A percentile compares a stretch with the other conserved stretches of the same genome.
Conservation (phyloP, 345 rosid species). For the Luvunga scandens region DNA sequence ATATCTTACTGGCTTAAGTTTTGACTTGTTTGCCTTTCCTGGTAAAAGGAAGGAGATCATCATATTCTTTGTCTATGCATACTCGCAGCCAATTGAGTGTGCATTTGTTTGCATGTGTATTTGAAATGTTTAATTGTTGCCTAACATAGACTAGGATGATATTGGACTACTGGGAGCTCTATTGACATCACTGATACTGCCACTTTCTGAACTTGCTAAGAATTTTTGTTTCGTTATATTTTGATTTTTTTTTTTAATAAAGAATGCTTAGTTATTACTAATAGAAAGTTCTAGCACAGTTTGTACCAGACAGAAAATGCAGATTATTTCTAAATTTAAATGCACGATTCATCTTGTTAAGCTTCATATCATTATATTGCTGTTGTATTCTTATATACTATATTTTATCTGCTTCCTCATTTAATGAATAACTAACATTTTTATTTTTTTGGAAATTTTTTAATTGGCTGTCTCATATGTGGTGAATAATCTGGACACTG, state of each 20-base stretch:
- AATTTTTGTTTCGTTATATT: not conserved
- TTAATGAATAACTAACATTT: constrained; percentile 12
- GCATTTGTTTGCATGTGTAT: not conserved
- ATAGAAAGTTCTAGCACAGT: not conserved
- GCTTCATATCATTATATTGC: not conserved
- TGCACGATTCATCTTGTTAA: not conserved
- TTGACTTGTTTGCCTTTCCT: constrained; percentile 1
- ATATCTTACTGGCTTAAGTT: not conserved
- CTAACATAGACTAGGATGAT: not conserved
- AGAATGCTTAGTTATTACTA: not conserved
- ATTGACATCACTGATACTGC: not conserved
- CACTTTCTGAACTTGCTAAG: not conserved
- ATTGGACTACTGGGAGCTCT: not conserved
- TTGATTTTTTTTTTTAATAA: too few species aligned
- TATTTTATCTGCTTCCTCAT: not conserved
- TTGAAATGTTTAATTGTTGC: not conserved
- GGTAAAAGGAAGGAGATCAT: not conserved
- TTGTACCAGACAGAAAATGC: not conserved
- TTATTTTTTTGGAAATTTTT: not conserved
- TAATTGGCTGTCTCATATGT: constrained; percentile 12
- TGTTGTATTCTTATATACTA: not conserved
- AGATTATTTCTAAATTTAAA: not conserved
- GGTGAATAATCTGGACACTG: constrained; percentile 21
- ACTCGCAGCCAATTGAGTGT: not conserved
- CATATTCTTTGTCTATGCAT: not conserved